A percentile compares a stretch with the other conserved stretches of the same genome.
Evolutionary conservation across 371 early-diverging fungal genomes (phyloP).

Genomic region (Funneliformis caledonium): DNA sequence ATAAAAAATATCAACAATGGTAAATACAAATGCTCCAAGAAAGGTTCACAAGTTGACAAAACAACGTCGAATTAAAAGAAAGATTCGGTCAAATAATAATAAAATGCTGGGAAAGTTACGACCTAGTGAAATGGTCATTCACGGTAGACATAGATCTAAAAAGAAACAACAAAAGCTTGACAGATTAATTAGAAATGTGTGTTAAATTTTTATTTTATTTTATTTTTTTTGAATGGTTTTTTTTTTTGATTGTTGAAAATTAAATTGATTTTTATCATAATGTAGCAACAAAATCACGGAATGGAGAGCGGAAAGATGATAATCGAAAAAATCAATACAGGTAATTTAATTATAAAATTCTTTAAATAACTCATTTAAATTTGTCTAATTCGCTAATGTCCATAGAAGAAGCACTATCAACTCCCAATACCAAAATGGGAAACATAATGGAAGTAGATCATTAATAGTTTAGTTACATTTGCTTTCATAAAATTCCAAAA

Average conservation of each 20-base stretch:
- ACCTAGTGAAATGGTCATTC: slow-evolving; percentile 4
- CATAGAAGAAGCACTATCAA: background rate
- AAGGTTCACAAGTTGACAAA: background rate
- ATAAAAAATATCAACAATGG: background rate
- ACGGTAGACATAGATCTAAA: slow-evolving; percentile 11
- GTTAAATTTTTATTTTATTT: background rate
- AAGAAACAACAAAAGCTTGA: slow-evolving; percentile 17
- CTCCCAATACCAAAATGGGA: no score
- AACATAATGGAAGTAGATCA: background rate
- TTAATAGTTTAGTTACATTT: no score
- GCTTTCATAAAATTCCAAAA: no score
- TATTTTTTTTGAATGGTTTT: background rate
- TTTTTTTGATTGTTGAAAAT: no score
- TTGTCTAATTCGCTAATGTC: background rate
- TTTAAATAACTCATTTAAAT: no score
- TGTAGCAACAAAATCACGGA: background rate
- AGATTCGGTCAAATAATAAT: background rate
- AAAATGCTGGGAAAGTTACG: background rate
- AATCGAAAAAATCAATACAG: background rate
- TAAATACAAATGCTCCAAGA: background rate
- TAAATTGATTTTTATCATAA: background rate
- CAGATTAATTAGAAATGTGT: background rate
- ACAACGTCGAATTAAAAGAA: background rate
- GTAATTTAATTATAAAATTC: background rate
- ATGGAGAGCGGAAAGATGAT: background rate